phyloP scores from a whole-genome alignment of 2,329 filamentous ascomycete species.

The Fusarium dlaminii region DNA sequence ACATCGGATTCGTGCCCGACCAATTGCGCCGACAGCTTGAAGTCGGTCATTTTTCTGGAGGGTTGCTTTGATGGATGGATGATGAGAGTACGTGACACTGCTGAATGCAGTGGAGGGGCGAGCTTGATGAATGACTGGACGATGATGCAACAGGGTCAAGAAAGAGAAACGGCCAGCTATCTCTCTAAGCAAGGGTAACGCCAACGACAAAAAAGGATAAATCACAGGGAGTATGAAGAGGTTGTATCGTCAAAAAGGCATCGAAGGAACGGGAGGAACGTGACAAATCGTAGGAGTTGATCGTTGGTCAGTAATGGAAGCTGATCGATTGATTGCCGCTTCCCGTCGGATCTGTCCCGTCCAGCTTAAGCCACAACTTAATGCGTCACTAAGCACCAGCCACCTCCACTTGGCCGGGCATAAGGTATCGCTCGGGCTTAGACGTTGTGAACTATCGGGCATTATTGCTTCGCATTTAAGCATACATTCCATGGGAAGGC shows the following conservation, averaged over 20 bases:
- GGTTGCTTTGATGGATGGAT: conserved; percentile 54
- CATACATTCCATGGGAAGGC: background rate
- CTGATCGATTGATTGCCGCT: conserved; percentile 34
- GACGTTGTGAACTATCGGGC: background rate
- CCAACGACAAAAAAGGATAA: conserved; percentile 5
- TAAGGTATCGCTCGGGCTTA: background rate
- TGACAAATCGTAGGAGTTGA: conserved; percentile 21
- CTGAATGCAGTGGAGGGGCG: conserved; percentile 16
- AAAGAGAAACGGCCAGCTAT: conserved; percentile 26
- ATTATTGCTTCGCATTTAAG: background rate
- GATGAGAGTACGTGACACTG: conserved; percentile 20
- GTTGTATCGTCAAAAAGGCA: conserved; percentile 7
- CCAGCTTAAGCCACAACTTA: conserved; percentile 38
- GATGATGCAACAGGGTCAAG: conserved; percentile 9
- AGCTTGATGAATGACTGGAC: conserved; percentile 9
- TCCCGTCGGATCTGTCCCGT: background rate
- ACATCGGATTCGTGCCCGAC: conserved; percentile 94
- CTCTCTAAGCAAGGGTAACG: conserved; percentile 6
- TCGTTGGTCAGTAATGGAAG: conserved; percentile 44
- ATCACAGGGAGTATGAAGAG: background rate
- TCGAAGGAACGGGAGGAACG: background rate
- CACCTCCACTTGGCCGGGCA: conserved; percentile 34
- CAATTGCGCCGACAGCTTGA: conserved; percentile 92
- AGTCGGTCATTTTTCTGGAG: conserved; percentile 69
- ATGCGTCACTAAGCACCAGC: conserved; percentile 39